These are phyloP conservation scores for Begonia loranthoides DNA, from an alignment of 306 rosid species.

Conservation along the genomic window DNA sequence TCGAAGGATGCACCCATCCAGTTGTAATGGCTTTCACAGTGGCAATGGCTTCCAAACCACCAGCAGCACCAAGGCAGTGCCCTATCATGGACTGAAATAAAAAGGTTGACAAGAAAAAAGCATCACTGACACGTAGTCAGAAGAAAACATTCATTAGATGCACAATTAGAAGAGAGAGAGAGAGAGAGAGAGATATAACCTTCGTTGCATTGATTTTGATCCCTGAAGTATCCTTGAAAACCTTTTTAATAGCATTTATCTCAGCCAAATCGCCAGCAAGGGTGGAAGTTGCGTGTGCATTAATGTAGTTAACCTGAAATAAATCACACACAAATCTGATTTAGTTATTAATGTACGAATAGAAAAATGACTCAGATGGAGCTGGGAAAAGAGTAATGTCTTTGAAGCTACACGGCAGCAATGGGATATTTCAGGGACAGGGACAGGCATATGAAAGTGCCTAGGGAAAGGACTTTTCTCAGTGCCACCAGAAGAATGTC, in stretches of 20 bases:
- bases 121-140: neutral
- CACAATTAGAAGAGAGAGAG: conserved; percentile 8
- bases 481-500: too few species aligned
- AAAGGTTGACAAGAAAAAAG: conserved; percentile 13
- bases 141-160: conserved; percentile 7
- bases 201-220: conserved; percentile 96
- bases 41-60: conserved; percentile 99
- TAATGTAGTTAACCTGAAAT: conserved; percentile 85
- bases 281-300: conserved; percentile 98
- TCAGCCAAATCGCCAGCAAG: conserved; percentile 94
- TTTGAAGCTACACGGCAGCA: too few species aligned
- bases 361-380: neutral
- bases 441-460: too few species aligned
- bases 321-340: neutral
- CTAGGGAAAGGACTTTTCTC: too few species aligned
- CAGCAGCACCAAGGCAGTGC: conserved; percentile 97
- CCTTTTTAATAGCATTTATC: conserved; percentile 90
- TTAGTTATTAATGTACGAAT: neutral
- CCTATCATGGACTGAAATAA: conserved; percentile 89
- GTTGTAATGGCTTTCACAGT: conserved; percentile 84
- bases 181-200: conserved; percentile 33
- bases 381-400: neutral
- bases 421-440: too few species aligned
- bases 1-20: conserved; percentile 95
- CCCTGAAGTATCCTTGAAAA: conserved; percentile 73